A percentile compares a stretch with the other conserved stretches of the same genome.
phyloP scores from a whole-genome alignment of 345 rosid species.

The Rhodamnia argentea region DNA sequence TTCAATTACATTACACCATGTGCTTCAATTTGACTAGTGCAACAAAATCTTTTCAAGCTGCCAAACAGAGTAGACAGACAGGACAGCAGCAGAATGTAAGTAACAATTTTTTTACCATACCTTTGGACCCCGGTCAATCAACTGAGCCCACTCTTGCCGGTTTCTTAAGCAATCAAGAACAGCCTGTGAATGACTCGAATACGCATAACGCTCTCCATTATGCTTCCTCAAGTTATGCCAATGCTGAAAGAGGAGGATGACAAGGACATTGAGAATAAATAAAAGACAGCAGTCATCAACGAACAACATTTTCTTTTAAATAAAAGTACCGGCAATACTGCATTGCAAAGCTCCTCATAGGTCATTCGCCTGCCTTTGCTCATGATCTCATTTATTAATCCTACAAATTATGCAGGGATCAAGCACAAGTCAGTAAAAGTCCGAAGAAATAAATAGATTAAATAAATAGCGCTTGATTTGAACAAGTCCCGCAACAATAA shows the following conservation, averaged over 20 bases:
- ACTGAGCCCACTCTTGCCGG: slow-evolving; percentile 92
- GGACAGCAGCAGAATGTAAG: background rate
- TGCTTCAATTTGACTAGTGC: background rate
- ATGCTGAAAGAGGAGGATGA: slow-evolving; percentile 45
- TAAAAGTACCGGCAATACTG: slow-evolving; percentile 76
- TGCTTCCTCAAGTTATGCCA: slow-evolving; percentile 98
- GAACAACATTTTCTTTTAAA: background rate
- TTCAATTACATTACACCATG: background rate
- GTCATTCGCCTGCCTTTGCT: slow-evolving; percentile 92
- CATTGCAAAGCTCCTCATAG: slow-evolving; percentile 88
- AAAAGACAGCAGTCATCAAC: background rate
- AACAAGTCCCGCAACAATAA: background rate
- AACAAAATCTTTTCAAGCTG: background rate
- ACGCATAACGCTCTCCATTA: slow-evolving; percentile 96
- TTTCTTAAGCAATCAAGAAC: slow-evolving; percentile 98
- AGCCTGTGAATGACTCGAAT: slow-evolving; percentile 96
- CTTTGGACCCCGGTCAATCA: slow-evolving; percentile 99
- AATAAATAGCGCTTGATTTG: background rate
- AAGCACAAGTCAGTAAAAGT: background rate
- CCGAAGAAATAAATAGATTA: background rate
- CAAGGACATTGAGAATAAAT: background rate
- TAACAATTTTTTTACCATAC: slow-evolving; percentile 14
- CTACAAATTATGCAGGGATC: slow-evolving; percentile 10
- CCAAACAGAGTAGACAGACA: background rate
- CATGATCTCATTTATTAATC: slow-evolving; percentile 86